Evolutionary conservation across 2,329 filamentous ascomycete genomes (phyloP), one percentile per base, ranked within the genome.

Genomic region (Colletotrichum phormii): DNA sequence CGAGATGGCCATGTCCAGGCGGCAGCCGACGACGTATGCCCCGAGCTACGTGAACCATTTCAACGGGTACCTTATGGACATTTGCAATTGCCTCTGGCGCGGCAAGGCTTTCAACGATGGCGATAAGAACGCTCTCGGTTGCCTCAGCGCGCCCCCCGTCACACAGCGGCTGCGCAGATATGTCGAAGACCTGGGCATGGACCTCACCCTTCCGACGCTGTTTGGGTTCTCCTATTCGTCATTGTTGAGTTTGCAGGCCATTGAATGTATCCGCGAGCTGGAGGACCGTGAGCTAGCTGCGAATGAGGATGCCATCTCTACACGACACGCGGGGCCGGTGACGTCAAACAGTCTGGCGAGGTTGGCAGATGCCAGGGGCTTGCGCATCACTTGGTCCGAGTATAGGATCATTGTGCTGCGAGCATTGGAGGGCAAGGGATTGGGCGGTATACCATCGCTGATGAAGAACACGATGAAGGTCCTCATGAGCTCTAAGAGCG

Each of bases 11-110:
- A 89, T 89, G 84, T 76, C 84, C 67, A 42, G 67, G 12, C 71
- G 71, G 2, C 67, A 65, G 57, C 61, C 71, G 58, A 80, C 81
- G 22, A 80, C 83, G 12, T 92, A 92, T 74, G 86, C 90, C 33
- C 86, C 89, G 54, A 82, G 86, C 37, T 89, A 92, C 68, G 89
- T 95, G 53, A 89, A 90, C 75, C 84, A 88, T 29, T 95, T 97
- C 84, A 97, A 97, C 80, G 92, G 92, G 26, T 95, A 93, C 79
- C 88, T 97, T 37, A 95, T 97, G 90, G 95, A 97, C 79, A 88
- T 95, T 37, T 95, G 94, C 84, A 97, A 97, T 79, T 90, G 93
- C 63, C 81, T 97, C 59, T 97, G 94, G 94, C 89, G 94, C 9
- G 89, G 90, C 26, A 89, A 92, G 13, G 94, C 92, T 1, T 92